A percentile compares a stretch with the other conserved stretches of the same genome.
Conservation (phyloP, 305 asterid species). For the Solanum hybrid region DNA sequence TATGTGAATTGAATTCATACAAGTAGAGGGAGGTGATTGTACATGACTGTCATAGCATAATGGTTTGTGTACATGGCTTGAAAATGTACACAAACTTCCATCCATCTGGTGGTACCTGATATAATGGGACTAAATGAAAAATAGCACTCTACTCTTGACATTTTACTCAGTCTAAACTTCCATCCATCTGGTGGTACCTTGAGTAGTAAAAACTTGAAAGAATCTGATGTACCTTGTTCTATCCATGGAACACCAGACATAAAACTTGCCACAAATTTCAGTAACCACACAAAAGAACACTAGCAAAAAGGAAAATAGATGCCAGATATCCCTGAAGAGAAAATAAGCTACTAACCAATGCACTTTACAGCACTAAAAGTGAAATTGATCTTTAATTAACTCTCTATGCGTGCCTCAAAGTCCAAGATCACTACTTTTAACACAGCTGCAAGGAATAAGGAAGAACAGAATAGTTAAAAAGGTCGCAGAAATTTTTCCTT, state of each 20-base stretch:
- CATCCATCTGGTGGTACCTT: background rate
- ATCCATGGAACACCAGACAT: background rate
- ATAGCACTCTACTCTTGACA: background rate
- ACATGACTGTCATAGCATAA: background rate
- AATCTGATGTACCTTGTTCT: background rate
- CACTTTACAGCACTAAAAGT: background rate
- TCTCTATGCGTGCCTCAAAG: slow-evolving; percentile 71
- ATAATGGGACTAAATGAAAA: background rate
- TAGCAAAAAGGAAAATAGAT: background rate
- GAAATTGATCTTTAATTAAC: slow-evolving; percentile 44
- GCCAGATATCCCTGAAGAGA: background rate
- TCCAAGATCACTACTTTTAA: slow-evolving; percentile 76
- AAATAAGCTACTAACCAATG: background rate
- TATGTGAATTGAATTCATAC: background rate
- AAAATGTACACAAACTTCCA: no score
- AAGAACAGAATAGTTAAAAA: background rate
- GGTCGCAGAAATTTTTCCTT: background rate
- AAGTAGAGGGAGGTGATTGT: background rate
- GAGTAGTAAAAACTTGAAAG: background rate
- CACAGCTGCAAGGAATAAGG: background rate
- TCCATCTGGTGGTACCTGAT: background rate
- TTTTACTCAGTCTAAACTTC: background rate
- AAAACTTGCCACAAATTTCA: background rate
- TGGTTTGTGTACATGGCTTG: background rate
- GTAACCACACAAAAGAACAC: background rate